Base-by-base conservation (phyloP, 2,329 filamentous ascomycete genomes). In the Talaromyces sp. region DNA sequence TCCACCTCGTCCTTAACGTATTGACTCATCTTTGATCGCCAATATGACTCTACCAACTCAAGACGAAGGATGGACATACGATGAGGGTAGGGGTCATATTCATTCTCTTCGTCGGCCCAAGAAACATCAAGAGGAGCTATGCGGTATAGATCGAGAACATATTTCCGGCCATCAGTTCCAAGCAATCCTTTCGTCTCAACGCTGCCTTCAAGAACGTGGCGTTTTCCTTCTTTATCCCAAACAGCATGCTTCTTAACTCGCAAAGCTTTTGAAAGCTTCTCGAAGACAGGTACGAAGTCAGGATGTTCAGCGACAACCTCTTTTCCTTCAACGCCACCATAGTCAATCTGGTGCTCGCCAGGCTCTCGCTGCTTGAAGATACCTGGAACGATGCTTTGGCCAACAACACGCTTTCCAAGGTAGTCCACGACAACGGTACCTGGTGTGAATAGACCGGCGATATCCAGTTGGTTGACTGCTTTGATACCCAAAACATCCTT, bases 311-410 rank as follows among this genome's bases (percentile, higher is more conserved):
- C 92, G 53, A 99, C 90, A 25, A 96, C 84, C 64, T 99, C 94
- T 76, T 96, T 96, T 64, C 95, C 94, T 72, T 99, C 94, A 33
- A 97, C 94, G 64, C 93, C 94, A 70, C 94, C 94, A 69, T 99
- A 99, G 73, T 99, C 94, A 66, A 99, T 97, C 75, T 97, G 94
- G 75, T 96, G 94, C 83, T 99, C 94, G 54, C 92, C 94, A 31
- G 92, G 91, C 69, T 97, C 94, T 36, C 93, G 87, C 78, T 97
- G 94, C 80, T 97, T 97, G 83, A 99, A 99, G 69, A 99, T 99
- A 60, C 94, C 95, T 5, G 94, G 94, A 17, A 99, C 94, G 63
- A 99, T 97, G 69, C 92, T 97, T 77, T 99, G 94, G 36, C 91
- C 94, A 55, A 99, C 94, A 66, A 99, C 89, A 63, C 94, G 91